A percentile compares a stretch with the other conserved stretches of the same genome.
Evolutionary conservation across 768 basidiomycete genomes (phyloP).

Genomic region (Cantharellus cinnabarinus): DNA sequence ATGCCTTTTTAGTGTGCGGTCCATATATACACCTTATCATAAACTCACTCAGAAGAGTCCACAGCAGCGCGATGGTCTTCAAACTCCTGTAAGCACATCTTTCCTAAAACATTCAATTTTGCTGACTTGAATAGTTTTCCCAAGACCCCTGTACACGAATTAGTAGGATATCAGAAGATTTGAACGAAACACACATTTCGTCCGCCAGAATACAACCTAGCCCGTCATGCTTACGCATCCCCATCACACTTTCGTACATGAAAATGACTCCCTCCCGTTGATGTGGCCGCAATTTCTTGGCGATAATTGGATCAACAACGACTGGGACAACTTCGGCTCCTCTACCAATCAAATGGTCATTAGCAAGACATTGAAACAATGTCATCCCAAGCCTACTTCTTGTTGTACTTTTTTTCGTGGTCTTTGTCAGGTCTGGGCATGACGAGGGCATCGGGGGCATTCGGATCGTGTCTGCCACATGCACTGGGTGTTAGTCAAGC

Average conservation of each 20-base stretch:
- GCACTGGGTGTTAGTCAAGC: background rate
- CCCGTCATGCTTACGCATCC: slow-evolving; percentile 67
- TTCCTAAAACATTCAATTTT: background rate
- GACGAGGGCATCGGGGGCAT: slow-evolving; percentile 55
- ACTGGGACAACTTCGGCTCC: slow-evolving; percentile 37
- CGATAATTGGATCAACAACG: slow-evolving; percentile 75
- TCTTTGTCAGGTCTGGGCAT: slow-evolving; percentile 61
- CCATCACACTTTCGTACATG: slow-evolving; percentile 93
- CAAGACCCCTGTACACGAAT: slow-evolving; percentile 52
- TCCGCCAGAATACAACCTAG: slow-evolving; percentile 93
- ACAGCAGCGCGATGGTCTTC: slow-evolving; percentile 77
- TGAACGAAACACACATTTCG: slow-evolving; percentile 44
- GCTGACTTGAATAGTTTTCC: slow-evolving; percentile 74
- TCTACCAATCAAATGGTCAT: slow-evolving; percentile 10
- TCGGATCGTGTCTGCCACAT: slow-evolving; percentile 47
- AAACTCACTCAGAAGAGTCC: slow-evolving; percentile 71
- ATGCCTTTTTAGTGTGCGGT: background rate
- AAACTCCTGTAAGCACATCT: too few relatives aligned
- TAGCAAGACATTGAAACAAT: background rate
- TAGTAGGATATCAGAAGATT: background rate
- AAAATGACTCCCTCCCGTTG: slow-evolving; percentile 83
- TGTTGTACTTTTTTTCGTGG: slow-evolving; percentile 47
- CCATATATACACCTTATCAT: too few relatives aligned
- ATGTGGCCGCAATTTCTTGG: slow-evolving; percentile 60
- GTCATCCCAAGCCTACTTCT: slow-evolving; percentile 27